Evolutionary conservation across 148 eudicot species (phyloP).

Genomic region (Rhododendron simsii): DNA sequence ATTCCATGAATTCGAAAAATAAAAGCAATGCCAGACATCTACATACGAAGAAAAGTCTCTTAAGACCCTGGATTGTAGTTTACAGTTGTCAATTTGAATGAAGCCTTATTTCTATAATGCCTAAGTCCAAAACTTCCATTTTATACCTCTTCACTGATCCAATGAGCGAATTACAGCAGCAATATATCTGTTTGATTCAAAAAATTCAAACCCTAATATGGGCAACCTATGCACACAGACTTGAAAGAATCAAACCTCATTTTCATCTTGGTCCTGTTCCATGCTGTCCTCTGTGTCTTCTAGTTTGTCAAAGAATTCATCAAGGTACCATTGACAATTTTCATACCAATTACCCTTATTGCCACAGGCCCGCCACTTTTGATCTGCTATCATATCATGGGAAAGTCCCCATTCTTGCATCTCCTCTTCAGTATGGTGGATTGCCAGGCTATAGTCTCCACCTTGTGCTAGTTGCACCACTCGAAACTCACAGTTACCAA

Average conservation of each 20-base stretch:
- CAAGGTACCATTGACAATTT: slow-evolving; percentile 63
- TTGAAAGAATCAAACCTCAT: slow-evolving; percentile 9
- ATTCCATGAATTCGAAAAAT: neutral
- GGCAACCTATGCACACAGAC: neutral
- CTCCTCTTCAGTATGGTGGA: slow-evolving; percentile 63
- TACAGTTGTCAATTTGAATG: neutral
- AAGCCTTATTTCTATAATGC: neutral
- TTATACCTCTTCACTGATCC: neutral
- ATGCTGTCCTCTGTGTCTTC: slow-evolving; percentile 32
- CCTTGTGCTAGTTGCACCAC: slow-evolving; percentile 68
- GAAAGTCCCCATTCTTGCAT: slow-evolving; percentile 82
- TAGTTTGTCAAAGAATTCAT: slow-evolving; percentile 61
- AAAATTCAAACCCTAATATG: neutral
- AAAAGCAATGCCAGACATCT: neutral
- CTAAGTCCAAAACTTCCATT: slow-evolving; percentile 1
- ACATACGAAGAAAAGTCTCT: neutral
- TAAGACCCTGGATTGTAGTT: neutral
- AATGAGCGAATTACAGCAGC: neutral
- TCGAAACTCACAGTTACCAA: slow-evolving; percentile 59
- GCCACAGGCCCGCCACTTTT: slow-evolving; percentile 57
- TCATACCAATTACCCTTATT: slow-evolving; percentile 61
- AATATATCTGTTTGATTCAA: neutral
- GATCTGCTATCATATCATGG: slow-evolving; percentile 77
- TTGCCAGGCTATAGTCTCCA: slow-evolving; percentile 87
- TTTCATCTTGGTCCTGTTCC: slow-evolving; percentile 26